Percentiles rank a stretch among this genome's conserved stretches.
These are phyloP conservation scores for Elsinoe ampelina DNA, from an alignment of 2,329 filamentous ascomycete genomes.

Conservation along the genomic window DNA sequence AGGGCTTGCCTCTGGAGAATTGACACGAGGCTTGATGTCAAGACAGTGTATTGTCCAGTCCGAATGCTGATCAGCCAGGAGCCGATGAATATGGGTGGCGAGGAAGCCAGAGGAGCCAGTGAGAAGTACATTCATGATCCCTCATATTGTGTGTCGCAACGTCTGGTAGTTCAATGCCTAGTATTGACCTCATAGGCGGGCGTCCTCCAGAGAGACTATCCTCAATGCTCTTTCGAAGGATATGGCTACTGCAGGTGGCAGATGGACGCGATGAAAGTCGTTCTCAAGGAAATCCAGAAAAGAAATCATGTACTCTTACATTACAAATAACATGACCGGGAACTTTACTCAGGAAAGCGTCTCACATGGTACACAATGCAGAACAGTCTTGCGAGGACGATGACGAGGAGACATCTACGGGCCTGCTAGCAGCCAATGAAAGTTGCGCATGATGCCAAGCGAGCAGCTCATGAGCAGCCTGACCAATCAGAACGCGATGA, in stretches of 20 bases:
- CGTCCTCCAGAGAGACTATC: too few relatives aligned
- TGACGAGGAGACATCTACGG: neutral
- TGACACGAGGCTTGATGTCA: constrained; percentile 29
- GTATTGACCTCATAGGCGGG: too few relatives aligned
- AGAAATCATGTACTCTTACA: too few relatives aligned
- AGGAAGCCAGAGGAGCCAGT: constrained; percentile 43
- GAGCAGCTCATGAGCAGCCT: neutral
- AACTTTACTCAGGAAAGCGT: too few relatives aligned
- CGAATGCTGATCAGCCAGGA: constrained; percentile 30
- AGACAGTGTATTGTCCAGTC: constrained; percentile 33
- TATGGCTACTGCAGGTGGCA: neutral
- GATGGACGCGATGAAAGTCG: neutral
- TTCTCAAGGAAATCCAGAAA: too few relatives aligned
- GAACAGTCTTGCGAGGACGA: neutral
- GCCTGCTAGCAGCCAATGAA: neutral
- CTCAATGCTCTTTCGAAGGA: too few relatives aligned
- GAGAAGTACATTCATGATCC: constrained; percentile 30
- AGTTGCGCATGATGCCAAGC: neutral
- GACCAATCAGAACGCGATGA: neutral
- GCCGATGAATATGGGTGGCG: constrained; percentile 32
- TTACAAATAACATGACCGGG: too few relatives aligned
- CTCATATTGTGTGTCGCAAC: neutral
- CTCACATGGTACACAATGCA: too few relatives aligned
- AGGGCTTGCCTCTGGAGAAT: constrained; percentile 21
- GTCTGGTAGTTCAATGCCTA: too few relatives aligned